Evolutionary conservation across 73 alveolate genomes (phyloP), one percentile per base, ranked within the genome.

Genomic region (Paraurostyla sp.): DNA sequence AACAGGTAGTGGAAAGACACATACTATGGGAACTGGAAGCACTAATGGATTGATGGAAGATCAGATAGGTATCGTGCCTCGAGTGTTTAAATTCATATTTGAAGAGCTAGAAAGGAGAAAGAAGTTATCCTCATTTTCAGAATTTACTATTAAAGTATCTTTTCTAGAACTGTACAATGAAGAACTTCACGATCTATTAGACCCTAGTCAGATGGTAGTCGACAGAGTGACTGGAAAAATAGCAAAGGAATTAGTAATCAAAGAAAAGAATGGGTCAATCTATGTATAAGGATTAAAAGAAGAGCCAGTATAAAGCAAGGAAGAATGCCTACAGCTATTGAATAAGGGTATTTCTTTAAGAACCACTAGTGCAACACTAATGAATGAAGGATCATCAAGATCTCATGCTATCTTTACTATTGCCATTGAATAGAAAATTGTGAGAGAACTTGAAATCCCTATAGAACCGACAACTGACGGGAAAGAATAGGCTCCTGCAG

Each of bases 1-100:
- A 43, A 98, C 99, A 0, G 99, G 99, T 0, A 88, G 98, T 30
- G 99, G 99, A 40, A 98, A 98, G 81, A 98, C 99, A 36, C 82
- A 57, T 27, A 81, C 91, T 9, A 81, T 81, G 91, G 91, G 91
- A 7, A 56, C 91, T n/a, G 82, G 91, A 48, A 40, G 71, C 54
- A 81, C 91, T 11, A 2, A 18, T 29, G 91, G 91, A 13, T 27
- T 81, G n/a, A 6, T 23, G 22, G 82, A 81, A 15, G 91, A 81
- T 3, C 36, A 35, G 18, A 58, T 89, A 52, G 99, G 99, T 32
- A 91, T 97, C 56, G 93, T 97, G 84, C 98, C 98, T n/a, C 83
- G 99, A 52, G 96, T 96, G n/a, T 91, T 96, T 42, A 80, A 93
- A 58, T 93, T 93, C 65, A 93, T 97, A 46, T 97, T 96, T 76